Evolutionary conservation across 805 yeast species (phyloP), one percentile per base, ranked within the genome.

Genomic region (Candida corydali): DNA sequence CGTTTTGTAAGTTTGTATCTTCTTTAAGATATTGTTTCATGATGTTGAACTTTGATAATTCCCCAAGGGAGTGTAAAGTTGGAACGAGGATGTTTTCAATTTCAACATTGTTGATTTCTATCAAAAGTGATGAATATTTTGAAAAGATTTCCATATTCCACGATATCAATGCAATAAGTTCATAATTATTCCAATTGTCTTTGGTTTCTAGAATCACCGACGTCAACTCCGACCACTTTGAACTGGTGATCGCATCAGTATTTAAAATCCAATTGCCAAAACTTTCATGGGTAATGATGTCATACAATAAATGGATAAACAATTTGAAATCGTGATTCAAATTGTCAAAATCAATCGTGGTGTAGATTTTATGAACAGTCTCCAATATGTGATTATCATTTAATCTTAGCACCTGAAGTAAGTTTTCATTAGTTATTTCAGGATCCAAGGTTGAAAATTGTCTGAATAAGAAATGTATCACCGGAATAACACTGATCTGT

Each of bases 181-280:
- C 57, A 19, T 53, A 52, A 24, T 61, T 59, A 32, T 59, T 55
- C 76, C 76, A 72, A 11, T 59, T 54, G 2, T 61, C 67, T 34
- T 58, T 62, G 10, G 63, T 56, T 26, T 39, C 40, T 9, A 39
- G 10, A 2, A 32, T 28, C 1, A 70, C 61, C 2, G 66, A 43
- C 1, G 71, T 39, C 5, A 69, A 40, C 42, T 70, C 47, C 17
- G 68, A 39, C 16, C 60, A 35, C 12, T 8, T 18, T 26, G 18
- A 11, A 17, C 32, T 26, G 3, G 17, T 14, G 9, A 12, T 28
- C 12, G n/a, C 9, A 6, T 6, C 1, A 31, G 34, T 14, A 30
- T 16, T 14, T 9, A 18, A 9, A 26, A 55, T 29, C 47, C 55
- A 62, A 4, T 54, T 53, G 4, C 49, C 54, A 37, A 51, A 60